These are phyloP conservation scores for Leccinum insigne DNA, from an alignment of 1,284 basidiomycete species.

Conservation along the genomic window DNA sequence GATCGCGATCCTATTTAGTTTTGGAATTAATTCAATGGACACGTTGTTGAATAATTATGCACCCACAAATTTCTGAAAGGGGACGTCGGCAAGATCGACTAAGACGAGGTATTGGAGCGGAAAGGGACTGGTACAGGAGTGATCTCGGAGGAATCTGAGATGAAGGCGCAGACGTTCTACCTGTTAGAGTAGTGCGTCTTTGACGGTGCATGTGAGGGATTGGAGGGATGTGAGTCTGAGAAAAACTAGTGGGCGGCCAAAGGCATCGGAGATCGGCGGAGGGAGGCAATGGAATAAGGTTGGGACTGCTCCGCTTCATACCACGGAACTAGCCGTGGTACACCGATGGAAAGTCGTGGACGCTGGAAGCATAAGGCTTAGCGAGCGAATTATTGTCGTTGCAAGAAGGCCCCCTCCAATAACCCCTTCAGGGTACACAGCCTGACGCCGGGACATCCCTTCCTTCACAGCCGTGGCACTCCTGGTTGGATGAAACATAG, in stretches of 20 bases:
- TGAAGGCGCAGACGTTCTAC: conserved; percentile 58
- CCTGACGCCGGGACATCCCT: too few relatives aligned
- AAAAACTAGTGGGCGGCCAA: conserved; percentile 63
- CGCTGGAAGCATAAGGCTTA: too few relatives aligned
- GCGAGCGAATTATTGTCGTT: too few relatives aligned
- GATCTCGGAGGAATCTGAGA: conserved; percentile 37
- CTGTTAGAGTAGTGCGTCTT: conserved; percentile 44
- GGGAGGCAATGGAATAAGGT: conserved; percentile 51
- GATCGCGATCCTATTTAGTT: conserved; percentile 51
- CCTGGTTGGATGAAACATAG: too few relatives aligned
- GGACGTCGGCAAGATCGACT: conserved; percentile 63
- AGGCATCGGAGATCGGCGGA: conserved; percentile 49
- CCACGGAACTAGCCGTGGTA: too few relatives aligned
- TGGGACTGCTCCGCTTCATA: conserved; percentile 12
- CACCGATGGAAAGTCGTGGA: too few relatives aligned
- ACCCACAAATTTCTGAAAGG: conserved; percentile 62
- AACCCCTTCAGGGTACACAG: too few relatives aligned
- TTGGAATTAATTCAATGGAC: conserved; percentile 5
- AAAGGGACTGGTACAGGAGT: conserved; percentile 36
- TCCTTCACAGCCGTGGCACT: too few relatives aligned
- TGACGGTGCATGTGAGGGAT: conserved; percentile 40
- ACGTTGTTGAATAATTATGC: conserved; percentile 13
- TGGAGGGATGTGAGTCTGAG: conserved; percentile 36
- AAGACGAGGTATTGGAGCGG: conserved; percentile 69
- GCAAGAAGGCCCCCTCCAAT: too few relatives aligned